Base-by-base conservation (phyloP, 2,329 filamentous ascomycete genomes). In the Monilinia fructicola region DNA sequence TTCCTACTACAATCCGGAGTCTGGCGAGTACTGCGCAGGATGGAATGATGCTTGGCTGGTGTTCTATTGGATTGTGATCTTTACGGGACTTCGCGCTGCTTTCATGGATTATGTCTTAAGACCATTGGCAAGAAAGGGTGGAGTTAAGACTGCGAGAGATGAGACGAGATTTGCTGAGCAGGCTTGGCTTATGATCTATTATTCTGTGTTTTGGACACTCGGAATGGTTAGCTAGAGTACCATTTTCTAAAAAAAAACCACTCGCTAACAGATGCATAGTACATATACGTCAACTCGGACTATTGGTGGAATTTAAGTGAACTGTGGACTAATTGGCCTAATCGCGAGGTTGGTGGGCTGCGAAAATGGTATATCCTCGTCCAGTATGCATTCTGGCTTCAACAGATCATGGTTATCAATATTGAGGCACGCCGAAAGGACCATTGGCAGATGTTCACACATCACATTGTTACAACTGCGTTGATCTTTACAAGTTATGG, bases 381-480 rank as follows among this genome's bases (percentile, higher is more conserved):
- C 18, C 93, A 98, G 77, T 90, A 93, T 79, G 89, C 90, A 31
- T 98, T 97, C 78, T 97, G 92, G 90, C 79, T 97, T 58, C 94
- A 98, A 80, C 93, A 97, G 79, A 90, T 98, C 71, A 82, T 97
- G 42, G 92, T 97, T 67, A 92, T 98, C 77, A 90, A 97, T 79
- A 93, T 98, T 68, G 95, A 99, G 79, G 91, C 96, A 79, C 87
- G 90, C 71, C 87, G 95, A 74, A 98, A 98, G 80, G 95, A 99
- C 74, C 90, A 97, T 79, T 90, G 87, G 81, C 94, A 98, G 79
- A 98, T 98, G 95, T 87, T 98, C 72, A 89, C 87, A 23, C 95
- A 98, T 78, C 95, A 99, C 80, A 86, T 97, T 76, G 88, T 98
- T 76, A 99, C 95, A 26, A 91, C 89, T 74, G 81, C 83, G 6